A percentile compares a stretch with the other conserved stretches of the same genome.
phyloP scores from a whole-genome alignment of 345 rosid species.

The Lumnitzera racemosa region DNA sequence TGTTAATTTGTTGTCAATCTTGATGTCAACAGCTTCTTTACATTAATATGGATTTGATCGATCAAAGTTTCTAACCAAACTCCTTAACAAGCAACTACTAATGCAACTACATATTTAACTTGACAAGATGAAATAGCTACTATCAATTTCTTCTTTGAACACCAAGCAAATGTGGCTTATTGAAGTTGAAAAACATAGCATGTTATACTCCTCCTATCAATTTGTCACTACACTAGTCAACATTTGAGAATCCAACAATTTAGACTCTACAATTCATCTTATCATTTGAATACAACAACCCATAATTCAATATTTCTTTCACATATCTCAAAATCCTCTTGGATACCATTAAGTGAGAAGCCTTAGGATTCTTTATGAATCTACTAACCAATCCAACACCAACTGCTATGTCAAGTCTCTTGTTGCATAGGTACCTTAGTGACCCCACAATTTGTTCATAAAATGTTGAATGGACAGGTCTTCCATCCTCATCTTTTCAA shows the following conservation, averaged over 20 bases:
- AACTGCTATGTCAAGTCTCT: not conserved
- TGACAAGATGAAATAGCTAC: slow-evolving; percentile 1
- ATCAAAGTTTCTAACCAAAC: not conserved
- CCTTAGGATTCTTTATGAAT: not conserved
- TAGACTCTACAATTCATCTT: not conserved
- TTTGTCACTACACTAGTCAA: not conserved
- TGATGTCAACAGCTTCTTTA: not conserved
- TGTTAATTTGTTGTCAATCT: not conserved
- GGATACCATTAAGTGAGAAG: not conserved
- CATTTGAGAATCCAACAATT: not conserved
- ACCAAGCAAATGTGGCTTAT: not conserved
- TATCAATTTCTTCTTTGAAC: not conserved
- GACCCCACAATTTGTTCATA: not conserved
- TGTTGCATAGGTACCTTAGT: not conserved
- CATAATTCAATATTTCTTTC: not conserved
- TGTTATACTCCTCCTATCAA: not conserved
- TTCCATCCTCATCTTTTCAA: not conserved
- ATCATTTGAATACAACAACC: not conserved
- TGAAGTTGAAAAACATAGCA: not conserved
- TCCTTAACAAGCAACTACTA: not conserved
- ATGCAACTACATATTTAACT: not conserved
- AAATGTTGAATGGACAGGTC: not conserved
- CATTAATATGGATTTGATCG: not conserved
- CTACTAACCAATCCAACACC: not conserved
- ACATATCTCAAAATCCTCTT: not conserved